These are phyloP conservation scores for Bretziella fagacearum DNA, from an alignment of 2,329 filamentous ascomycete genomes.

Conservation along the genomic window DNA sequence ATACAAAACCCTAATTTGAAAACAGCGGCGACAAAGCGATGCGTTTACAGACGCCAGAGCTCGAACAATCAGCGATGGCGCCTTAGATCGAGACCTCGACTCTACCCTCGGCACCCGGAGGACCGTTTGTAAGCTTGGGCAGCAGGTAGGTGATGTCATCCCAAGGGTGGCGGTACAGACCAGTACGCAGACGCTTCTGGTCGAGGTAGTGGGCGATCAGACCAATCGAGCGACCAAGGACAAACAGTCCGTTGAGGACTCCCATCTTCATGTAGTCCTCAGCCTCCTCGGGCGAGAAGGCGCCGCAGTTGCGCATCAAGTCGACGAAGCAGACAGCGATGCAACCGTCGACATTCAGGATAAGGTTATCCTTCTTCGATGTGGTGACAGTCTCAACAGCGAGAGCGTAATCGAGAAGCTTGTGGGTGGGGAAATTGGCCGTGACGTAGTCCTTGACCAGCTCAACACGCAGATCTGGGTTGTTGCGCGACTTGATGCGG, in stretches of 20 bases:
- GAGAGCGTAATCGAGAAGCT: slow-evolving; percentile 96
- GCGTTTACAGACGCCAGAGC: too few relatives aligned
- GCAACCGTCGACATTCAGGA: slow-evolving; percentile 96
- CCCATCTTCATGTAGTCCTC: slow-evolving; percentile 99
- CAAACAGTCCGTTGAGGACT: slow-evolving; percentile 98
- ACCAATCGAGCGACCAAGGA: slow-evolving; percentile 91
- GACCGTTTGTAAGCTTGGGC: slow-evolving; percentile 54
- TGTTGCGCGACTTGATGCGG: slow-evolving; percentile 98
- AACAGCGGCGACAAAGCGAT: too few relatives aligned
- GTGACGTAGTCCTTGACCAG: slow-evolving; percentile 98
- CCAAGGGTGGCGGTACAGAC: slow-evolving; percentile 98
- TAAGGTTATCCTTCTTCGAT: slow-evolving; percentile 99
- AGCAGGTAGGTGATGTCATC: slow-evolving; percentile 95
- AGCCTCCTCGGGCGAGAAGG: slow-evolving; percentile 88
- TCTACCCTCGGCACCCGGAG: slow-evolving; percentile 63
- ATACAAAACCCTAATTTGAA: too few relatives aligned
- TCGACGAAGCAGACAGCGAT: slow-evolving; percentile 99
- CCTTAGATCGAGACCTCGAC: slow-evolving; percentile 69
- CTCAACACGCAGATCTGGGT: slow-evolving; percentile 98
- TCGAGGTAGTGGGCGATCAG: slow-evolving; percentile 99
- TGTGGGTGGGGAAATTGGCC: slow-evolving; percentile 93
- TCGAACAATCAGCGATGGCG: not conserved
- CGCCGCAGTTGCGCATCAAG: slow-evolving; percentile 90
- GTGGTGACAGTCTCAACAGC: slow-evolving; percentile 97
- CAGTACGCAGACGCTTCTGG: slow-evolving; percentile 97